Base-by-base conservation (phyloP, 1,139 yeast genomes). In the Citeromyces siamensis region DNA sequence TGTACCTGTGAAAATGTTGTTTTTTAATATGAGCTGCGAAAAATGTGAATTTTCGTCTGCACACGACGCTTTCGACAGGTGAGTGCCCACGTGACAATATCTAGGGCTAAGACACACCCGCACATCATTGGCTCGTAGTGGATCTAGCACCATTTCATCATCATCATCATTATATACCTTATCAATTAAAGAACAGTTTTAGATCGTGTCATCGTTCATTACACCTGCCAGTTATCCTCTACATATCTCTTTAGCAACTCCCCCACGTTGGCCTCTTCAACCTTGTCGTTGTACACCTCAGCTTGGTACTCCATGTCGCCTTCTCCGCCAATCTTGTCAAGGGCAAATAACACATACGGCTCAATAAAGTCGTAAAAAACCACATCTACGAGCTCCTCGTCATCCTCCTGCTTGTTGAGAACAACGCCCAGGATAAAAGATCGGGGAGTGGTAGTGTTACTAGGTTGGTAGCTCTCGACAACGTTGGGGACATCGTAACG, bases 361-460 rank as follows among this genome's bases (percentile, higher is more conserved):
- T 73, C 64, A 46, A 88, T 69, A 50, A 85, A 90, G 46, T 75
- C 80, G 53, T 82, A 82, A 52, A 79, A 86, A 0, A 90, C 74
- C 23, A 86, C 68, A 48, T 86, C 93, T 6, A 78, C 75, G 1
- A 48, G 45, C n/a, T 53, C 52, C 9, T 52, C 49, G 1, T 51
- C 49, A 6, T 43, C 41, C 2, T 44, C 38, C 26, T 42, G 42
- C 38, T 38, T 42, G 27, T 19, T 2, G 54, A 45, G 20, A 9
- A 36, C 23, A 9, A 52, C 39, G 13, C 56, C 55, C 7, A 37
- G 19, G 14, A 43, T 34, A 8, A 27, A 19, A 14, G 40, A 35
- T 35, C 40, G 38, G 26, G 38, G 38, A 12, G 46, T 40, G 5
- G 41, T 34, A 18, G 31, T 37, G 14, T 51, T 54, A 29, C 55